Evolutionary conservation across 257 asterid species (phyloP), one percentile per base, ranked within the genome.

Genomic region (Penstemon barbatus): DNA sequence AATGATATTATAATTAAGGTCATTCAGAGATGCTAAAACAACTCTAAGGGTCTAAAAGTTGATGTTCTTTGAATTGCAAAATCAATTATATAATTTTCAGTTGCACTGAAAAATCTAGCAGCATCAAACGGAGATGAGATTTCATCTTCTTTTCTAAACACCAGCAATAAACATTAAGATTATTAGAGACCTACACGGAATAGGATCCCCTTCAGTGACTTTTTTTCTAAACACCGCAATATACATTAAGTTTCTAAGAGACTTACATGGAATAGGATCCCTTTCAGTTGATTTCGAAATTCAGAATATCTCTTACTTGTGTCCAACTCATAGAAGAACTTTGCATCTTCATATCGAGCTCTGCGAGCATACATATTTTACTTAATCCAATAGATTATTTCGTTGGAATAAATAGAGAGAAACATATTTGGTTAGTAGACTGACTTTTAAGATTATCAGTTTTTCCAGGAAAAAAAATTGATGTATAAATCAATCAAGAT

Each of bases 261-360:
- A 79, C 97, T 86, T 82, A 93, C 97, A 74, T 93, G 99, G 83
- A 93, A 93, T 72, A 93, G 95, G 79, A 93, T 93, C 67, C 96
- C 96, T 79, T 88, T 84, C 78, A 93, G 79, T 78, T 90, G 97
- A 77, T 79, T 60, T 62, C 88, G 87, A 65, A 90, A 93, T 77
- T 93, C 99, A 46, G 96, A 88, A 81, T 85, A 88, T 70, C 83
- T 84, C 80, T 79, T 90, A 74, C 91, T 84, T 45, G 95, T 90
- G 79, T 93, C 99, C 94, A 83, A 75, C 86, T 81, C 94, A 77
- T 90, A 93, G 86, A 93, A 93, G 79, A 90, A 93, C 78, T 90
- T 93, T 25, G 99, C 99, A 84, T 93, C 99, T 81, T 93, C 99
- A 78, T 86, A 93, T 46, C 99, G 90, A 76, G 99, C 99, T 78